These are phyloP conservation scores for Candida yuanshanica DNA, from an alignment of 805 yeast species.

Conservation along the genomic window DNA sequence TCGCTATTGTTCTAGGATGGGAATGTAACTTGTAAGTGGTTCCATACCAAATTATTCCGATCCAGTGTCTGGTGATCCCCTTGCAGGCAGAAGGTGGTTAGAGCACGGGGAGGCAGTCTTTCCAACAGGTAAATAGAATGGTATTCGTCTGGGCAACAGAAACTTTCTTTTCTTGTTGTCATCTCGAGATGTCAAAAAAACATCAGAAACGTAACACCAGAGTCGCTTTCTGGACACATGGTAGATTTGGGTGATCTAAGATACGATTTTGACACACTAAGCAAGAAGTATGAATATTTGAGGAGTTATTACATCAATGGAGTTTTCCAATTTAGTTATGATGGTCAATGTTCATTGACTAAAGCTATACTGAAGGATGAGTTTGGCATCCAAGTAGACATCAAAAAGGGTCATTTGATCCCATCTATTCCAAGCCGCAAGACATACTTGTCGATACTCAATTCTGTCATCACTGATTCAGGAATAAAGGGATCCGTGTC, in stretches of 20 bases:
- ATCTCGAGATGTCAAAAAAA: not conserved
- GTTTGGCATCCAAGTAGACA: conserved; percentile 5
- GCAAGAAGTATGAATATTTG: conserved; percentile 2
- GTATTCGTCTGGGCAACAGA: not conserved
- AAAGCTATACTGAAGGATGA: conserved; percentile 9
- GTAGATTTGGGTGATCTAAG: not conserved
- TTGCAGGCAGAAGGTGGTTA: not conserved
- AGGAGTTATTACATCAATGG: not conserved
- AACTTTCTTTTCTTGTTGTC: not conserved
- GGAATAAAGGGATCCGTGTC: not conserved
- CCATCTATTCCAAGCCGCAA: conserved; percentile 18
- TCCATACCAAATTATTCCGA: too few species aligned
- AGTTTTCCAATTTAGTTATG: conserved; percentile 5
- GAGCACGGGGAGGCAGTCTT: not conserved
- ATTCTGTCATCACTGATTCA: conserved; percentile 9
- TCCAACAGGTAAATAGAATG: too few species aligned
- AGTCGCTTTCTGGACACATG: too few species aligned
- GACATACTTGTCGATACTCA: conserved; percentile 8
- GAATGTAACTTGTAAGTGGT: too few species aligned
- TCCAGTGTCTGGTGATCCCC: not conserved
- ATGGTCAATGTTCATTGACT: conserved; percentile 16
- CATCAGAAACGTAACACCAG: too few species aligned
- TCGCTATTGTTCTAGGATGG: not conserved
- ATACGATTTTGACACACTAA: conserved; percentile 2
- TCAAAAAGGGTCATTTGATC: conserved; percentile 10